These are phyloP conservation scores for Sanghuangporus sanghuang DNA, from an alignment of 1,284 basidiomycete species.

Conservation along the genomic window DNA sequence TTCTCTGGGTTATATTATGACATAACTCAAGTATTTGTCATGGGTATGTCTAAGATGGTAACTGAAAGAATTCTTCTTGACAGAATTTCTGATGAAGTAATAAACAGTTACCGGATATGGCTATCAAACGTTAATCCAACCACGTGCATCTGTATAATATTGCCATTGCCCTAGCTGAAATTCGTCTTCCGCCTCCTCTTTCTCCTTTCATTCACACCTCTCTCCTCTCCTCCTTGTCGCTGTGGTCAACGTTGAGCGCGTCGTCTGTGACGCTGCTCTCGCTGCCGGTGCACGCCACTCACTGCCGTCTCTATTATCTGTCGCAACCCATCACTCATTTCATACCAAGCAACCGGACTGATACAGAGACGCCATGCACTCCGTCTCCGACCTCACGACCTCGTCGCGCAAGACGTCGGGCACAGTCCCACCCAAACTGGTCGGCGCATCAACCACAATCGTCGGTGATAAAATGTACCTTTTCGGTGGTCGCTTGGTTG, in stretches of 20 bases:
- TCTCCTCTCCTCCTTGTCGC: neutral
- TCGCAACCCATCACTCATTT: neutral
- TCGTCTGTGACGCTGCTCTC: neutral
- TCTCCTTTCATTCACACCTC: neutral
- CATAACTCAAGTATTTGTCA: too few species aligned
- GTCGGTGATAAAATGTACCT: conserved; percentile 81
- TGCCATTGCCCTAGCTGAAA: neutral
- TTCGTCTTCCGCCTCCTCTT: neutral
- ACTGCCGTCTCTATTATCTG: neutral
- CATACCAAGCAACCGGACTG: neutral
- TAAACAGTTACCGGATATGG: neutral
- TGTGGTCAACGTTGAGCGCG: neutral
- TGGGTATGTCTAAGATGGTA: too few species aligned
- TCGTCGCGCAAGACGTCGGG: conserved; percentile 79
- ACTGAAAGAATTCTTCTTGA: too few species aligned
- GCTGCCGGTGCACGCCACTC: neutral
- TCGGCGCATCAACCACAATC: conserved; percentile 79
- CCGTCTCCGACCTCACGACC: conserved; percentile 84
- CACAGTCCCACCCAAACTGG: conserved; percentile 84
- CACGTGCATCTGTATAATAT: neutral
- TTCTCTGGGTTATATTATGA: too few species aligned
- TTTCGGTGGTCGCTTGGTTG: conserved; percentile 84
- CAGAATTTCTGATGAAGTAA: neutral
- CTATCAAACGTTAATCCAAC: neutral
- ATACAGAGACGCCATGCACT: conserved; percentile 45